A percentile compares a stretch with the other conserved stretches of the same genome.
These are phyloP conservation scores for Takashimella tepidaria DNA, from an alignment of 1,284 basidiomycete species.

Conservation along the genomic window DNA sequence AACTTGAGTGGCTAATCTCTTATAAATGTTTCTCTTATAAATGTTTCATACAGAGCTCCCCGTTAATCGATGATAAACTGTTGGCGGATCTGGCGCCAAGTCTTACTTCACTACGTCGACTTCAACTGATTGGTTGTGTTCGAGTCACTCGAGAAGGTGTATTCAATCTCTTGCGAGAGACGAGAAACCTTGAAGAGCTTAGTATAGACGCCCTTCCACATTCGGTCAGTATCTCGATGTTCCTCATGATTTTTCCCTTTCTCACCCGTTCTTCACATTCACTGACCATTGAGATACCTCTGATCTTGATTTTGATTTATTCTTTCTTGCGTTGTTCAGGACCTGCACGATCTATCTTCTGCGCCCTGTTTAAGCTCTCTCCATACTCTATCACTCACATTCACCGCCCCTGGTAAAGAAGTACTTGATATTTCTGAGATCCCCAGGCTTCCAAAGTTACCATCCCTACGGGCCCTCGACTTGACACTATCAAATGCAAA, in stretches of 20 bases:
- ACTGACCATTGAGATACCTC: no score
- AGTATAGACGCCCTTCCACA: conserved; percentile 36
- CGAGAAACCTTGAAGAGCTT: conserved; percentile 29
- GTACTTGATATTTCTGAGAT: conserved; percentile 20
- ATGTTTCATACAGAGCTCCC: conserved; percentile 20
- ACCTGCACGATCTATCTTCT: conserved; percentile 23
- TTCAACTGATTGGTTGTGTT: conserved; percentile 40
- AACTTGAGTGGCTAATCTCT: no score
- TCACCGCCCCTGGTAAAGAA: conserved; percentile 18
- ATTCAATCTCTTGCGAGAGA: conserved; percentile 23
- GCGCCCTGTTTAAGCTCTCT: conserved; percentile 22
- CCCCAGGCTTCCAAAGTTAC: conserved; percentile 20
- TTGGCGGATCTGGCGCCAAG: conserved; percentile 26
- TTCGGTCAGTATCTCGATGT: conserved; percentile 21
- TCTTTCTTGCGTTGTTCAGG: conserved; percentile 15
- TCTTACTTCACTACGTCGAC: conserved; percentile 22
- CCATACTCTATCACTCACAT: conserved; percentile 29
- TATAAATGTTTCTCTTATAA: conserved; percentile 8
- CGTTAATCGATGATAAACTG: conserved; percentile 34
- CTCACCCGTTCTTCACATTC: no score
- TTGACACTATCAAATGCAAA: conserved; percentile 28
- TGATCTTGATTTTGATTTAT: no score
- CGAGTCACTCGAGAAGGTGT: conserved; percentile 33
- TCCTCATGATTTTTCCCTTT: no score
- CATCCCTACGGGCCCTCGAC: conserved; percentile 25